phyloP scores from a whole-genome alignment of 2,329 filamentous ascomycete genomes.

The Talaromyces piceae region DNA sequence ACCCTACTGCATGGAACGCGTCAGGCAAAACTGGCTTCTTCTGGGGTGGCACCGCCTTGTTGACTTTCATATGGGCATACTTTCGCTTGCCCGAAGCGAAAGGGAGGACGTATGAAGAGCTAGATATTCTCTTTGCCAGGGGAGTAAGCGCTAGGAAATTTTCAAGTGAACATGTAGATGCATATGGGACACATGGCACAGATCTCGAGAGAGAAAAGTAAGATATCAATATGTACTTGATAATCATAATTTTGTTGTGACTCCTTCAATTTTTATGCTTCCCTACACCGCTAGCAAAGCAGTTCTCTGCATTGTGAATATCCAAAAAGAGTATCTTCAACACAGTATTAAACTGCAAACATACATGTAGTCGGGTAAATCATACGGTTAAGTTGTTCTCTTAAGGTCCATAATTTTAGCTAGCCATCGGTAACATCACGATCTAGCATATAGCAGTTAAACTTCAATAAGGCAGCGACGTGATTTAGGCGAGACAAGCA shows the following conservation, averaged over 20 bases:
- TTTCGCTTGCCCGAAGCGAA: slow-evolving; percentile 23
- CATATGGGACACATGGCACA: slow-evolving; percentile 39
- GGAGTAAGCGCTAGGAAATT: slow-evolving; percentile 67
- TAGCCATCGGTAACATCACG: not conserved
- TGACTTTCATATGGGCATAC: slow-evolving; percentile 10
- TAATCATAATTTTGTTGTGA: too few relatives aligned
- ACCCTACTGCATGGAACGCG: slow-evolving; percentile 21
- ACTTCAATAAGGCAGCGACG: slow-evolving; percentile 30
- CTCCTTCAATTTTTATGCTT: too few relatives aligned
- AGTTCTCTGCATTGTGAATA: too few relatives aligned
- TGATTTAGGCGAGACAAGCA: slow-evolving; percentile 33
- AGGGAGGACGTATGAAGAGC: slow-evolving; percentile 31
- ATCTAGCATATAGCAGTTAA: not conserved
- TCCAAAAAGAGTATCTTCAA: too few relatives aligned
- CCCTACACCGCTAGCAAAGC: too few relatives aligned
- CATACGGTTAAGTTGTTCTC: too few relatives aligned
- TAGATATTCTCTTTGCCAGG: slow-evolving; percentile 53
- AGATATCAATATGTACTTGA: not conserved
- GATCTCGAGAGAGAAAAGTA: slow-evolving; percentile 1
- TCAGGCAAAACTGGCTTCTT: slow-evolving; percentile 25
- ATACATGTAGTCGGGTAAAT: too few relatives aligned
- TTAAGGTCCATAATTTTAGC: too few relatives aligned
- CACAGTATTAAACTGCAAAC: too few relatives aligned
- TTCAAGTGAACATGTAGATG: slow-evolving; percentile 48
- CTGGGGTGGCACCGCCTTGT: slow-evolving; percentile 16